Evolutionary conservation across 345 rosid species (phyloP).

Genomic region (Dimocarpus longan): DNA sequence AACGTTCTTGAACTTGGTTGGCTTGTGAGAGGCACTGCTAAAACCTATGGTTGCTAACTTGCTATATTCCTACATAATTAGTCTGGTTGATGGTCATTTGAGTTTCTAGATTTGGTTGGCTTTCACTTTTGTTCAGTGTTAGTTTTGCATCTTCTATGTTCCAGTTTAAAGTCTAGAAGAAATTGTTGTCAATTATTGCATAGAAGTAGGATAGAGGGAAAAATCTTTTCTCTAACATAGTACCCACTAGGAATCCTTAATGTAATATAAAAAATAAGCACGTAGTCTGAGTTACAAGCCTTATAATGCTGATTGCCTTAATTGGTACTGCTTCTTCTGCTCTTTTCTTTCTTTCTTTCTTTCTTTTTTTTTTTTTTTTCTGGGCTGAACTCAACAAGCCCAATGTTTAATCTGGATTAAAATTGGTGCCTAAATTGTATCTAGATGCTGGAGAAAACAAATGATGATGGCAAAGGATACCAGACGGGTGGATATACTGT

Average conservation of each 20-base stretch:
- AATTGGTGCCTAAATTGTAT: conserved; percentile 14
- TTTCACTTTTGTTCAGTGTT: neutral
- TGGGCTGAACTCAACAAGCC: neutral
- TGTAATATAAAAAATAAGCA: neutral
- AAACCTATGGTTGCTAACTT: neutral
- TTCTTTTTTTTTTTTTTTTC: neutral
- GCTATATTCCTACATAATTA: neutral
- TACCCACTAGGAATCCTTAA: neutral
- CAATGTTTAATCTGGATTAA: neutral
- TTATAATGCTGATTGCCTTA: neutral
- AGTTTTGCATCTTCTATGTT: conserved; percentile 3
- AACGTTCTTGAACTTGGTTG: neutral
- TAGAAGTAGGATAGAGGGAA: neutral
- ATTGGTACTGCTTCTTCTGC: neutral
- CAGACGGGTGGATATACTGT: conserved; percentile 80
- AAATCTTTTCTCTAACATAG: neutral
- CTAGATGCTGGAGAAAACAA: conserved; percentile 95
- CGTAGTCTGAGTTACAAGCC: neutral
- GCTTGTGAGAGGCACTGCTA: neutral
- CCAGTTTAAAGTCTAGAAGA: neutral
- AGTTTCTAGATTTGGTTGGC: neutral
- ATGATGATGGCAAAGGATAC: conserved; percentile 72
- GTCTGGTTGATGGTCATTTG: neutral
- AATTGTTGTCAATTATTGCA: neutral
- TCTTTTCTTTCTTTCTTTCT: too few species aligned